Conservation (phyloP, 2,329 filamentous ascomycete species). For the Biscogniauxia sp. region DNA sequence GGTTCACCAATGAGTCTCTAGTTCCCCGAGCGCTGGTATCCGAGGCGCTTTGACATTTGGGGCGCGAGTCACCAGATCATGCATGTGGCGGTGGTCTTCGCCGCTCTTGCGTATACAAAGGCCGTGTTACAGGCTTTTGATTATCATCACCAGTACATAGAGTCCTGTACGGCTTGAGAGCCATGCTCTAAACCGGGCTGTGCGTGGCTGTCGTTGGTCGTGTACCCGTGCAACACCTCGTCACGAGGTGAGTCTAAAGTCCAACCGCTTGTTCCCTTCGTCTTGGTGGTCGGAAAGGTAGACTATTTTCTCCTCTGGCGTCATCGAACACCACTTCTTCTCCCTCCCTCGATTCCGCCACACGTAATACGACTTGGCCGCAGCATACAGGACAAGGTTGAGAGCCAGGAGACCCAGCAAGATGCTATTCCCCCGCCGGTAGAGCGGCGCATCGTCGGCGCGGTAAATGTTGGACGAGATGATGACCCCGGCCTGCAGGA, state of each 20-base stretch:
- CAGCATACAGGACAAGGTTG: slow-evolving; percentile 49
- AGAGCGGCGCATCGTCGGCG: slow-evolving; percentile 51
- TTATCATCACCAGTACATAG: not conserved
- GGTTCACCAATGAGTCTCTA: not conserved
- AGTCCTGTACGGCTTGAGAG: not conserved
- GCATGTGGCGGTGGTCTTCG: slow-evolving; percentile 4
- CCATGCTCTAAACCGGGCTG: not conserved
- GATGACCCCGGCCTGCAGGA: slow-evolving; percentile 35
- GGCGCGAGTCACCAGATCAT: slow-evolving; percentile 9
- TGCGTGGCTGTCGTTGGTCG: too few relatives aligned
- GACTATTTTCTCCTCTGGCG: slow-evolving; percentile 42
- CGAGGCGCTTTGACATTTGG: slow-evolving; percentile 6
- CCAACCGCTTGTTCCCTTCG: slow-evolving; percentile 43
- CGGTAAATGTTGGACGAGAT: slow-evolving; percentile 46
- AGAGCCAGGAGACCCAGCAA: slow-evolving; percentile 49
- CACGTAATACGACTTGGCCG: slow-evolving; percentile 52
- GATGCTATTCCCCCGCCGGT: slow-evolving; percentile 52
- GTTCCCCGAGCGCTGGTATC: slow-evolving; percentile 6
- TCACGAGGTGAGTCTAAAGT: slow-evolving; percentile 39
- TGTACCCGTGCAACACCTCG: too few relatives aligned
- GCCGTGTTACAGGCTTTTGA: slow-evolving; percentile 3
- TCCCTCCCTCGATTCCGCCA: slow-evolving; percentile 45
- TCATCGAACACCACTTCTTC: slow-evolving; percentile 46
- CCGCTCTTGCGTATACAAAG: slow-evolving; percentile 3
- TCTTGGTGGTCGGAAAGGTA: slow-evolving; percentile 46